These are phyloP conservation scores for Kodamaea neixiangensis DNA, from an alignment of 805 yeast species.

Conservation along the genomic window DNA sequence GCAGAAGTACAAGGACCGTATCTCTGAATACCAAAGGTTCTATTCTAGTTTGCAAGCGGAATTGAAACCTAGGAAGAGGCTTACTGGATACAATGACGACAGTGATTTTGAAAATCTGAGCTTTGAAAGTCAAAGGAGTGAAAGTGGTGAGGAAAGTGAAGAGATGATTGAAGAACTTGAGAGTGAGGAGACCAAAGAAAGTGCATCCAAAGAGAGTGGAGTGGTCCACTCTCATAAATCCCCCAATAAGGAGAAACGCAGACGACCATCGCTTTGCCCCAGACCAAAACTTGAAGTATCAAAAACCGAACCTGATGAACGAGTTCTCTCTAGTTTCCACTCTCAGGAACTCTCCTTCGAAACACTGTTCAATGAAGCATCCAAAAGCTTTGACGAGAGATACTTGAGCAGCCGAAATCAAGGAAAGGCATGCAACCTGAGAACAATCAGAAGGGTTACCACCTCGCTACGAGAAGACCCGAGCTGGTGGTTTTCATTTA, in stretches of 20 bases:
- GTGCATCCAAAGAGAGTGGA: background rate
- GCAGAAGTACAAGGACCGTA: slow-evolving; percentile 20
- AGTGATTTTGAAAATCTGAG: slow-evolving; percentile 8
- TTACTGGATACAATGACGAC: slow-evolving; percentile 8
- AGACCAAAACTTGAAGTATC: background rate
- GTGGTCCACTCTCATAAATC: background rate
- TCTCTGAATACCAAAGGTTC: slow-evolving; percentile 26
- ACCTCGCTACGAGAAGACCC: slow-evolving; percentile 4
- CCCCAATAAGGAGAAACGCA: too few species aligned
- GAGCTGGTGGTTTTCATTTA: slow-evolving; percentile 6
- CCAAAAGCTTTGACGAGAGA: slow-evolving; percentile 1
- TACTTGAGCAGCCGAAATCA: background rate
- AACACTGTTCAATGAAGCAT: background rate
- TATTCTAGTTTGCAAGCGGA: slow-evolving; percentile 15
- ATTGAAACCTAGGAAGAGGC: slow-evolving; percentile 11
- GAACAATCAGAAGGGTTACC: background rate
- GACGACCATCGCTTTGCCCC: background rate
- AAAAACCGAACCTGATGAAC: background rate
- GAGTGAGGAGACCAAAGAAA: background rate
- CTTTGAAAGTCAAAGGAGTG: background rate
- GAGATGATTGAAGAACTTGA: background rate
- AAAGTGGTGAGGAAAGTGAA: background rate
- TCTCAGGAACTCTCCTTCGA: slow-evolving; percentile 11
- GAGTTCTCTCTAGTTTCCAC: slow-evolving; percentile 7
- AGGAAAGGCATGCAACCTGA: background rate